Evolutionary conservation across 345 rosid species (phyloP).

Genomic region (Schrenkiella parvula): DNA sequence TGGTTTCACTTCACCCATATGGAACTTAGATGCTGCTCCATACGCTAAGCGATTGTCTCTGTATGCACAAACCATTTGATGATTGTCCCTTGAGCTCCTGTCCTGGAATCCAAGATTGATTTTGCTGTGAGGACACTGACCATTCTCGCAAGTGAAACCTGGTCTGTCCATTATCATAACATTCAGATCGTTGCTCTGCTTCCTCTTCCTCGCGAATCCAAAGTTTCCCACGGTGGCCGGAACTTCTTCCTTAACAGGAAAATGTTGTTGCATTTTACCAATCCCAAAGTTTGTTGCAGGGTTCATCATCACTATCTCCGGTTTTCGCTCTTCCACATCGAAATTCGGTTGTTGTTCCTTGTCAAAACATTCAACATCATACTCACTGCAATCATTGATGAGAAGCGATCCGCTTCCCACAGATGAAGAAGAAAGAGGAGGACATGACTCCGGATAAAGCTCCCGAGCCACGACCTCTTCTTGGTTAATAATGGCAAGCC

Average conservation of each 20-base stretch:
- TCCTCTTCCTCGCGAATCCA: conserved; percentile 51
- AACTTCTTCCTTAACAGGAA: conserved; percentile 56
- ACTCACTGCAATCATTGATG: conserved; percentile 53
- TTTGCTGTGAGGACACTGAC: conserved; percentile 56
- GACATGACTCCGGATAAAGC: conserved; percentile 60
- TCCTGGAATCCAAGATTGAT: conserved; percentile 47
- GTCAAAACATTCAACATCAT: conserved; percentile 58
- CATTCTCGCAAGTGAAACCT: conserved; percentile 49
- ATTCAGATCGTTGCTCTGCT: conserved; percentile 36
- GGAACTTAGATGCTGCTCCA: conserved; percentile 39
- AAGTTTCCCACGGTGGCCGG: conserved; percentile 24
- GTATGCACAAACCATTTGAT: conserved; percentile 55
- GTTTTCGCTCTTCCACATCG: conserved; percentile 50
- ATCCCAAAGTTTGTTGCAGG: conserved; percentile 31
- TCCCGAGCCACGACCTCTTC: conserved; percentile 63
- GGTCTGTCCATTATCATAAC: conserved; percentile 34
- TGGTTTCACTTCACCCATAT: conserved; percentile 27
- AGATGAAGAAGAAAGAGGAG: conserved; percentile 29
- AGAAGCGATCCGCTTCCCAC: conserved; percentile 53
- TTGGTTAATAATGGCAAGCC: conserved; percentile 69
- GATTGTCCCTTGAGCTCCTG: conserved; percentile 64
- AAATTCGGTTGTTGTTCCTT: conserved; percentile 39
- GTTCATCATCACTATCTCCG: conserved; percentile 34
- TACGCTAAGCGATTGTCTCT: conserved; percentile 28
- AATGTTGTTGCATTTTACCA: conserved; percentile 29